Evolutionary conservation across 192 early-diverging fungal species (phyloP), one percentile per base, ranked within the genome.

Genomic region (Thamnidium elegans): DNA sequence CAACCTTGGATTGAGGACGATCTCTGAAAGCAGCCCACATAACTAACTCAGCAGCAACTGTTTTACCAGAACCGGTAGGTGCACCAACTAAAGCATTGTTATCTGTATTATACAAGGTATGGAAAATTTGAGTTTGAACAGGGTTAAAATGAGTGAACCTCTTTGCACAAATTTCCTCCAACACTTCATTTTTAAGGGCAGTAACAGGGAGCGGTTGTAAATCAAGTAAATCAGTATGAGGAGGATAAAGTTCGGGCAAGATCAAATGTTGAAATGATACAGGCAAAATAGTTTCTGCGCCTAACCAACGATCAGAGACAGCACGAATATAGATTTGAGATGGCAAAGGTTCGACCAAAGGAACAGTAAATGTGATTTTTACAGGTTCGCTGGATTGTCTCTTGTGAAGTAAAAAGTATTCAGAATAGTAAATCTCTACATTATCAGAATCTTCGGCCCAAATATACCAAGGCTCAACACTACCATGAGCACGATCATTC

Each of bases 121-220:
- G 94, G 84, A 99, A 99, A 47, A 99, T 89, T 71, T 99, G 97
- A 3, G 97, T 97, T 76, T 99, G 97, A 31, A 99, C 89, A 0
- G 97, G 95, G 66, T 99, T 99, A 73, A 99, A 99, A 70, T 92
- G 95, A n/a, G 90, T 73, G 70, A 99, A 96, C 21, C 94, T 80
- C 67, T 82, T 67, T 23, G 74, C 50, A 63, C 94, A 99, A 58
- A 96, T 94, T 32, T 79, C 87, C 67, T 99, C 96, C 46, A 97
- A 73, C 6, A 88, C 72, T 7, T 89, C 80, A 64, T 98, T 81
- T 42, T 90, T 76, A 34, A 99, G 74, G 0, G 94, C 94, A 9
- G 88, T 73, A 8, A 98, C 76, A 0, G 96, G 95, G 65, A 99
- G 73, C 11, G 97, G 97, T 73, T 93, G 90, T 46, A 98, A 70